Base-by-base conservation (phyloP, 192 early-diverging fungal genomes). In the Backusella luteola region DNA sequence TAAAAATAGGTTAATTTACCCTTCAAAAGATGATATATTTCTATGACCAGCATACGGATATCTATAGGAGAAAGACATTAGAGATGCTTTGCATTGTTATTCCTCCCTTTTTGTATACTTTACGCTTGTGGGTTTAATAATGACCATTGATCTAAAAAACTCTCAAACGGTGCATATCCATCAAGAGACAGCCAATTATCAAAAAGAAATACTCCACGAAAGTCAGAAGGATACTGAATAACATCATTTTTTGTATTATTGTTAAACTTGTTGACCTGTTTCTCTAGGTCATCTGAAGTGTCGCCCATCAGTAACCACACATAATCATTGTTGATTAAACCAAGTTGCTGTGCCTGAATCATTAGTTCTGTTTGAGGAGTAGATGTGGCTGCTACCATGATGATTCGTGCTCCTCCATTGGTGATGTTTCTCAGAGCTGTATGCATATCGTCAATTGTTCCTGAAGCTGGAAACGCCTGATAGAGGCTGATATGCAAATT, bases 11-110 rank as follows among this genome's bases (percentile, higher is more conserved):
- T 34, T 1, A 29, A 42, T 66, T 77, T 84, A 86, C 80, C 81
- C 83, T 74, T 87, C 83, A 63, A 84, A 84, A 42, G 81, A 84
- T 4, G 81, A 80, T 9, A 87, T 87, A 14, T 85, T 81, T n/a
- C 81, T 68, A 34, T 77, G 42, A 5, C 84, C 86, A 49, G 83
- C 84, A 72, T 80, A 84, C 0, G 84, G 84, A 67, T 83, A 87
- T 6, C 81, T 85, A 67, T n/a, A 76, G 63, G 26, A 35, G 8
- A 34, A 34, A 73, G 19, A 11, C 29, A 23, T 23, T 12, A 29
- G 56, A 21, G 26, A 53, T 14, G 26, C 12, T 32, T 35, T n/a
- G 39, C 14, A 17, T 7, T 26, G 17, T 17, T 41, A 35, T 41
- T 14, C 11, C 1, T 14, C 19, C 41, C 1, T 52, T 42, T 21